These are phyloP conservation scores for Cyclotella cryptica DNA, from an alignment of 108 stramenopile genomes.

Conservation along the genomic window DNA sequence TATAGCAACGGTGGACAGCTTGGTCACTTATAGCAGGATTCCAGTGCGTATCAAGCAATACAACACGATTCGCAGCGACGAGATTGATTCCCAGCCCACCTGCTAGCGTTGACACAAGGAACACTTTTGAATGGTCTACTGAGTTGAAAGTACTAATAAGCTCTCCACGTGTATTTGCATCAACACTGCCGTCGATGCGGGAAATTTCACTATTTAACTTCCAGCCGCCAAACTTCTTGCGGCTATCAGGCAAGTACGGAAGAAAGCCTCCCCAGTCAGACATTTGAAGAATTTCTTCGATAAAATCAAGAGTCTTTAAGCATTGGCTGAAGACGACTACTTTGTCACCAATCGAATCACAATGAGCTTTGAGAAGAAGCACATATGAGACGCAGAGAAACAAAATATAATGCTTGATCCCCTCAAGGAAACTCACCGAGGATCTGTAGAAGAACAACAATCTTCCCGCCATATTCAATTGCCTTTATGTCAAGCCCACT, in stretches of 20 bases:
- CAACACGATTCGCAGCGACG: conserved; percentile 62
- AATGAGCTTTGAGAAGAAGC: conserved; percentile 36
- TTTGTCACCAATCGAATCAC: conserved; percentile 65
- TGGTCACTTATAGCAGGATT: conserved; percentile 13
- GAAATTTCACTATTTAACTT: conserved; percentile 61
- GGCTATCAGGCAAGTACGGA: conserved; percentile 33
- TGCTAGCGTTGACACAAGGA: conserved; percentile 62
- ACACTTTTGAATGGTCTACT: conserved; percentile 39
- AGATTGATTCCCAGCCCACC: conserved; percentile 70
- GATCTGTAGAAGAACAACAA: conserved; percentile 72
- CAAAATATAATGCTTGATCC: neutral
- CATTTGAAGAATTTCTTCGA: conserved; percentile 56
- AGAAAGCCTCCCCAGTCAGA: conserved; percentile 60
- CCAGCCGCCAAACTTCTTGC: conserved; percentile 64
- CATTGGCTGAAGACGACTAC: conserved; percentile 78
- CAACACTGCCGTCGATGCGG: conserved; percentile 75
- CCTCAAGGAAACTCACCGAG: conserved; percentile 44
- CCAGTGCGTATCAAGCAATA: conserved; percentile 27
- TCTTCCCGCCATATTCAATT: conserved; percentile 65
- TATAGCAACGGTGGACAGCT: conserved; percentile 58
- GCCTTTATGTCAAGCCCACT: conserved; percentile 49
- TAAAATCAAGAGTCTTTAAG: conserved; percentile 70
- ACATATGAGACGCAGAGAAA: neutral
- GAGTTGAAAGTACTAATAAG: conserved; percentile 60
- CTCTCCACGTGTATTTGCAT: conserved; percentile 66